A percentile compares a stretch with the other conserved stretches of the same genome.
Evolutionary conservation across 1,139 yeast genomes (phyloP).

Genomic region (Kurtzmaniella quercitrusa): DNA sequence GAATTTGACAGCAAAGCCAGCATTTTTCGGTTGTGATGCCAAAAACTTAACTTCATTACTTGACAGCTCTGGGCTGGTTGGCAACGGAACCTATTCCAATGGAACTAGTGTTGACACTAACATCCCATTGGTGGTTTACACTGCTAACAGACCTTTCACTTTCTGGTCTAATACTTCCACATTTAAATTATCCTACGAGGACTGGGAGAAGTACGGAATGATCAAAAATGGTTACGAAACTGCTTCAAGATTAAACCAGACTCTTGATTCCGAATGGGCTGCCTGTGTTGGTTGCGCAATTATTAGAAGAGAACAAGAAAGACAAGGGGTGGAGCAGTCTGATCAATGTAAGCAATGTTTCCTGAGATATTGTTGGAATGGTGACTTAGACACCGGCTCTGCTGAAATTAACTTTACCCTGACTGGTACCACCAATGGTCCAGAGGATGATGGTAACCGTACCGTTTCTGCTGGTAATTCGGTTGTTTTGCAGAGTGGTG

Average conservation of each 20-base stretch:
- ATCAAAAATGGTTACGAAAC: slow-evolving; percentile 80
- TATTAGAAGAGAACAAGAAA: slow-evolving; percentile 75
- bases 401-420: slow-evolving; percentile 36
- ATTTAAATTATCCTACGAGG: slow-evolving; percentile 58
- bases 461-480: slow-evolving; percentile 15
- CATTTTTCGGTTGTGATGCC: slow-evolving; percentile 85
- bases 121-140: slow-evolving; percentile 77
- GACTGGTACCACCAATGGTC: slow-evolving; percentile 41
- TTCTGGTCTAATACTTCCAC: slow-evolving; percentile 70
- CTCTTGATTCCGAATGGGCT: slow-evolving; percentile 70
- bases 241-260: slow-evolving; percentile 66
- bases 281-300: slow-evolving; percentile 89
- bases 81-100: neutral
- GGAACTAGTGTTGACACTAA: slow-evolving; percentile 20
- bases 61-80: slow-evolving; percentile 4
- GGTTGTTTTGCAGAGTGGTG: slow-evolving; percentile 6
- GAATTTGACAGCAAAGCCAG: slow-evolving; percentile 63
- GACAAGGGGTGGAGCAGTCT: slow-evolving; percentile 58
- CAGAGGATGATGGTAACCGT: slow-evolving; percentile 19
- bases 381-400: slow-evolving; percentile 23
- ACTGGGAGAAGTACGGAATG: slow-evolving; percentile 54
- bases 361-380: slow-evolving; percentile 80
- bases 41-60: slow-evolving; percentile 53
- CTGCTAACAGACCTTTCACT: slow-evolving; percentile 73
- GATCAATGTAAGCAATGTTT: slow-evolving; percentile 76